Conservation (phyloP, 208 protist genomes). For the Acanthamoeba triangularis region DNA sequence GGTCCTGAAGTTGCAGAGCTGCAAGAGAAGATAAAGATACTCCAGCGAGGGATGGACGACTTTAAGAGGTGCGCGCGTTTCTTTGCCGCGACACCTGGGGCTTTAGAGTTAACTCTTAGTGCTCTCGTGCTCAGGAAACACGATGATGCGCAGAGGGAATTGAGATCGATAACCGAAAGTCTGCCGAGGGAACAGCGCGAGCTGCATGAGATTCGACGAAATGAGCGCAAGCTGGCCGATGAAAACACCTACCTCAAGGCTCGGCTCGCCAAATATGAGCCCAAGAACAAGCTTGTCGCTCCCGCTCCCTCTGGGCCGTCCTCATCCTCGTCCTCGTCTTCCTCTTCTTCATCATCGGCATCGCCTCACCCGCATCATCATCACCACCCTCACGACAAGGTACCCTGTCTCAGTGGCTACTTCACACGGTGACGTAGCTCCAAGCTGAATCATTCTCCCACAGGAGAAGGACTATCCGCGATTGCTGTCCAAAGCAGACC, state of each 20-base stretch:
- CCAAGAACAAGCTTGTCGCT: neutral
- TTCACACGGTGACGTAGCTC: neutral
- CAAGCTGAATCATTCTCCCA: neutral
- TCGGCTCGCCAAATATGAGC: slow-evolving; percentile 39
- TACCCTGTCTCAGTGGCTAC: neutral
- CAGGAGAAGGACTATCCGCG: slow-evolving; percentile 13
- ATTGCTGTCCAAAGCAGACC: neutral
- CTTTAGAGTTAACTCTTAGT: neutral
- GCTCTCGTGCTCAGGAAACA: neutral
- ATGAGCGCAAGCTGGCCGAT: slow-evolving; percentile 43
- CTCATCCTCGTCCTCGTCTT: neutral
- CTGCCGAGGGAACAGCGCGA: slow-evolving; percentile 43
- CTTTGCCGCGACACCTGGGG: neutral
- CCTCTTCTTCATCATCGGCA: neutral
- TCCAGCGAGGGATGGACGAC: slow-evolving; percentile 6
- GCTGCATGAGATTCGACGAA: neutral
- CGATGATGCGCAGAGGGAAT: slow-evolving; percentile 40
- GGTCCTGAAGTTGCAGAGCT: neutral
- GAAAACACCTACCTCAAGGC: neutral
- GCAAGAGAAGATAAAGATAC: slow-evolving; percentile 31
- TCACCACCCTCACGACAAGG: neutral
- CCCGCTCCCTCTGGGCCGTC: neutral
- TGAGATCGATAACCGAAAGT: slow-evolving; percentile 26
- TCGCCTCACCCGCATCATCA: neutral
- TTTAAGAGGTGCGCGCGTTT: neutral